A percentile compares a stretch with the other conserved stretches of the same genome.
These are phyloP conservation scores for Teunomyces barrocoloradensis DNA, from an alignment of 805 yeast genomes.

Conservation along the genomic window DNA sequence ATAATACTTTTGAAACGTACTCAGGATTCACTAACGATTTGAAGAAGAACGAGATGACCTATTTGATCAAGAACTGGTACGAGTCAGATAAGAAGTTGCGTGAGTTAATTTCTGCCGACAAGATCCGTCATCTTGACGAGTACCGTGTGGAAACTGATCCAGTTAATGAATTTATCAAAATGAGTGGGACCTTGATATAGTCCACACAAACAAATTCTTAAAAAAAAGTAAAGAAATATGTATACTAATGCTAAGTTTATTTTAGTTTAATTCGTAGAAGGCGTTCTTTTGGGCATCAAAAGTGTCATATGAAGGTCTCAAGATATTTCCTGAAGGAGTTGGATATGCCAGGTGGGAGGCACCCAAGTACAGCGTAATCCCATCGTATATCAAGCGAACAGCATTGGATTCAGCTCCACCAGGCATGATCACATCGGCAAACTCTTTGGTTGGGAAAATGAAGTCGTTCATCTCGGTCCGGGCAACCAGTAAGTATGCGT, in stretches of 20 bases:
- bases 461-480: conserved; percentile 66
- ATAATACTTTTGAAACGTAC: conserved; percentile 52
- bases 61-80: conserved; percentile 68
- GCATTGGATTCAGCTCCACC: conserved; percentile 63
- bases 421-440: conserved; percentile 74
- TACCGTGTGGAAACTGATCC: conserved; percentile 61
- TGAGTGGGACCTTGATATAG: conserved; percentile 12
- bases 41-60: conserved; percentile 54
- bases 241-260: not conserved
- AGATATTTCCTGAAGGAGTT: conserved; percentile 17
- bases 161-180: conserved; percentile 30
- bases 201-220: not conserved
- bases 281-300: conserved; percentile 35
- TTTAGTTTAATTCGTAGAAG: conserved; percentile 41
- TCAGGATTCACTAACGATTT: conserved; percentile 41
- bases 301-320: conserved; percentile 24
- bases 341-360: conserved; percentile 7
- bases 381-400: conserved; percentile 60
- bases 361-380: conserved; percentile 43
- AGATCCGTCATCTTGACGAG: conserved; percentile 41
- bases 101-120: conserved; percentile 50
- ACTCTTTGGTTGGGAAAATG: conserved; percentile 65
- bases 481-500: conserved; percentile 51
- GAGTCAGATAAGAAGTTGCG: conserved; percentile 59
- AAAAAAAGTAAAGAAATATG: not conserved